phyloP scores from a whole-genome alignment of 805 yeast species.

The Yamadazyma phyllophila region DNA sequence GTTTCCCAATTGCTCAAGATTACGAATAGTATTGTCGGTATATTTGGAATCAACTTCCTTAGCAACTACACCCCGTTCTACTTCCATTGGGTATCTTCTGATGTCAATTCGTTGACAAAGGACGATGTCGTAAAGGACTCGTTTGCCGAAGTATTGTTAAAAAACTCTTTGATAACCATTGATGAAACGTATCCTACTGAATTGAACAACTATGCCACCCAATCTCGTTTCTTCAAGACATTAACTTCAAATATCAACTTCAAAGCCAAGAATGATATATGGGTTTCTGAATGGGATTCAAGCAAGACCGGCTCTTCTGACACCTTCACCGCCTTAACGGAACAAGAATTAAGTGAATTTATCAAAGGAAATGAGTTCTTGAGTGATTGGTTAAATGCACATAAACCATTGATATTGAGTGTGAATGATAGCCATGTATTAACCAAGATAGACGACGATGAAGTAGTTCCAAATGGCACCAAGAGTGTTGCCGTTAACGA shows the following conservation, averaged over 20 bases:
- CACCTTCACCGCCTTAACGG: conserved; percentile 8
- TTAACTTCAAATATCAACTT: conserved; percentile 21
- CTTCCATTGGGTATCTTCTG: conserved; percentile 38
- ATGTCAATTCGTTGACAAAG: not conserved
- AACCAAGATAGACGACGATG: not conserved
- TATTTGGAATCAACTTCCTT: conserved; percentile 47
- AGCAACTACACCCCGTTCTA: conserved; percentile 46
- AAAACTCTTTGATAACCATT: conserved; percentile 22
- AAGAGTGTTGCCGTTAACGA: no score
- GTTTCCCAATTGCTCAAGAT: conserved; percentile 20
- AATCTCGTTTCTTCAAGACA: conserved; percentile 4
- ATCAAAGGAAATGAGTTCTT: conserved; percentile 25
- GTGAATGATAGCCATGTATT: conserved; percentile 4
- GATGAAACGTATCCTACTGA: conserved; percentile 28
- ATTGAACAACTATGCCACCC: conserved; percentile 18
- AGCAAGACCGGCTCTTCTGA: conserved; percentile 7
- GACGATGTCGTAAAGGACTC: conserved; percentile 27
- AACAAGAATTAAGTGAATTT: conserved; percentile 24
- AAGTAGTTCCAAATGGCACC: not conserved
- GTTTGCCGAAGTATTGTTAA: conserved; percentile 29
- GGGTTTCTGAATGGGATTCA: conserved; percentile 27
- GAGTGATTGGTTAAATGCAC: conserved; percentile 31
- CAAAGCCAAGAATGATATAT: conserved; percentile 23
- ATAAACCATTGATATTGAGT: conserved; percentile 21
- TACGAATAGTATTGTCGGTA: conserved; percentile 23